A percentile compares a stretch with the other conserved stretches of the same genome.
Conservation (phyloP, 768 basidiomycete genomes). For the Boletus pseudopeckii region DNA sequence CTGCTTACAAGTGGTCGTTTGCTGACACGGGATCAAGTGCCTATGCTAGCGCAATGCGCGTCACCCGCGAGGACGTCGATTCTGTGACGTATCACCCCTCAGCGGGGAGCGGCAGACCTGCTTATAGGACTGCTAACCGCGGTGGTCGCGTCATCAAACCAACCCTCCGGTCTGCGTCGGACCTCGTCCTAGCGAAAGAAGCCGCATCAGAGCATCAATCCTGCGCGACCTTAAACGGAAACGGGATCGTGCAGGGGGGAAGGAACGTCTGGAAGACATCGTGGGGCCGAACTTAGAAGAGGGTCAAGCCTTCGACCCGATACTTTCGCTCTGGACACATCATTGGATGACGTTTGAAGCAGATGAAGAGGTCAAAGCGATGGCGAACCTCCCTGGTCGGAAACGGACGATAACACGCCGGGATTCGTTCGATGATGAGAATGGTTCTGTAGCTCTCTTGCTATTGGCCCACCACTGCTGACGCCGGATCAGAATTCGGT, state of each 20-base stretch:
- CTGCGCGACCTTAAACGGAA: not conserved
- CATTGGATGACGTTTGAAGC: constrained; percentile 34
- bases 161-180: constrained; percentile 44
- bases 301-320: constrained; percentile 6
- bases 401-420: constrained; percentile 32
- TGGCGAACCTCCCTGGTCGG: constrained; percentile 28
- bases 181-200: too few species aligned
- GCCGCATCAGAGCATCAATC: too few species aligned
- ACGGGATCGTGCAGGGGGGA: too few species aligned
- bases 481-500: constrained; percentile 29
- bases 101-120: too few species aligned
- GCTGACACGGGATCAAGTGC: constrained; percentile 63
- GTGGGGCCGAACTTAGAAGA: too few species aligned
- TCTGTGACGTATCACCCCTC: too few species aligned
- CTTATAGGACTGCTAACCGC: too few species aligned
- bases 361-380: constrained; percentile 37
- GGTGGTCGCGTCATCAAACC: constrained; percentile 55
- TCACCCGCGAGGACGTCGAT: constrained; percentile 38
- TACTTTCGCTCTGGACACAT: constrained; percentile 18
- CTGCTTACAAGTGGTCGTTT: constrained; percentile 55
- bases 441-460: constrained; percentile 13
- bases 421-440: constrained; percentile 17
- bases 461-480: constrained; percentile 35
- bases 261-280: too few species aligned
- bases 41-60: too few species aligned